Base-by-base conservation (phyloP, 2,329 filamentous ascomycete species). In the Didymellaceae sp. region DNA sequence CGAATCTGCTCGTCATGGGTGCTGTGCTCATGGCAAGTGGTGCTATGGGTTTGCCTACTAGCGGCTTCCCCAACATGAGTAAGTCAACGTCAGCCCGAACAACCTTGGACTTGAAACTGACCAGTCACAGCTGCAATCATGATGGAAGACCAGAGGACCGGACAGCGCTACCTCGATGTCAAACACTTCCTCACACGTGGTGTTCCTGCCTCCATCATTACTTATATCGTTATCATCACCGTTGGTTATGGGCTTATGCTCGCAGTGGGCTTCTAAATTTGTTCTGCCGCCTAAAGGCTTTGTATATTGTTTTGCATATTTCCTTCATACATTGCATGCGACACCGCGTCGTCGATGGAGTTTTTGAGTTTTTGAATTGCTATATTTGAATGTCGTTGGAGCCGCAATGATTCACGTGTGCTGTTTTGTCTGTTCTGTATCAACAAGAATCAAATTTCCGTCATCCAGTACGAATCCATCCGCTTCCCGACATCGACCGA, bases 11-110 rank as follows among this genome's bases (percentile, higher is more conserved):
- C 52, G 94, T 99, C 56, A 97, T 99, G 93, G 90, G 87, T 0
- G 87, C 89, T 45, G 93, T 96, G 9, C 77, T 99, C 57, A 99
- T 99, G 91, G 97, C 94, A 70, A 93, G 88, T 59, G 92, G 92
- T n/a, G 94, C 91, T 2, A 99, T 99, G 94, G 94, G 87, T 10
- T 75, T 99, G 74, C 94, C 94, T 2, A 99, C 94, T 0, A 93
- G 88, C 70, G 95, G 94, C 7, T 99, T 99, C 77, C 94, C 94
- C 1, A 99, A 99, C 64, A 99, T 99, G 94, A 99, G 92, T 96
- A 84, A 82, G 91, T 89, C 35, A 21, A 14, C 11, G 26, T 28
- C 10, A 5, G 5, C 26, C 10, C 6, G 6, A n/a, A 6, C 3
- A 5, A n/a, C 20, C 1, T 13, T 32, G 7, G 10, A 25, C 18